phyloP scores from a whole-genome alignment of 768 basidiomycete genomes.

The Lanmaoa pseudosensibilis region DNA sequence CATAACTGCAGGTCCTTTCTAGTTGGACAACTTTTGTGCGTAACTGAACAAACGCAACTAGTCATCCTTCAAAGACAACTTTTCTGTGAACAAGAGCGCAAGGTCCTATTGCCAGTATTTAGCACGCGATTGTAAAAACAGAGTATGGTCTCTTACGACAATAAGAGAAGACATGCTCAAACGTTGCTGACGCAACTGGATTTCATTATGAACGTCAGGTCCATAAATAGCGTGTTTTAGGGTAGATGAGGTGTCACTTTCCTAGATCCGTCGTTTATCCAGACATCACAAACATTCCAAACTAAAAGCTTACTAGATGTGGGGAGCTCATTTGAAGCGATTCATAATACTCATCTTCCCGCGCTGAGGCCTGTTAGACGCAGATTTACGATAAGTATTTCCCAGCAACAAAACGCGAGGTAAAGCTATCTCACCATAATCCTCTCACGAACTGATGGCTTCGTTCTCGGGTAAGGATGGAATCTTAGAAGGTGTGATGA shows the following conservation, averaged over 20 bases:
- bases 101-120: conserved; percentile 24
- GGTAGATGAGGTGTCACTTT: not conserved
- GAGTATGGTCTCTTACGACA: conserved; percentile 18
- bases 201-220: not conserved
- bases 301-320: conserved; percentile 4
- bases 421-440: conserved; percentile 18
- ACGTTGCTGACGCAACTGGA: conserved; percentile 6
- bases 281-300: not conserved
- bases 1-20: not conserved
- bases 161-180: conserved; percentile 23
- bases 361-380: conserved; percentile 10
- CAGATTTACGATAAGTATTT: conserved; percentile 4
- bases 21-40: not conserved
- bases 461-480: conserved; percentile 31
- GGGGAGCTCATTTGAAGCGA: not conserved
- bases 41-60: not conserved
- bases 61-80: not conserved
- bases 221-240: conserved; percentile 9
- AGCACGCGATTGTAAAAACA: not conserved
- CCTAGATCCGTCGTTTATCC: conserved; percentile 11
- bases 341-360: not conserved
- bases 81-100: conserved; percentile 16
- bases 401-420: conserved; percentile 7
- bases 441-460: conserved; percentile 25
- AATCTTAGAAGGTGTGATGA: conserved; percentile 30